A percentile compares a stretch with the other conserved stretches of the same genome.
Conservation (phyloP, 2,329 filamentous ascomycete genomes). For the Alternaria gansuensis region DNA sequence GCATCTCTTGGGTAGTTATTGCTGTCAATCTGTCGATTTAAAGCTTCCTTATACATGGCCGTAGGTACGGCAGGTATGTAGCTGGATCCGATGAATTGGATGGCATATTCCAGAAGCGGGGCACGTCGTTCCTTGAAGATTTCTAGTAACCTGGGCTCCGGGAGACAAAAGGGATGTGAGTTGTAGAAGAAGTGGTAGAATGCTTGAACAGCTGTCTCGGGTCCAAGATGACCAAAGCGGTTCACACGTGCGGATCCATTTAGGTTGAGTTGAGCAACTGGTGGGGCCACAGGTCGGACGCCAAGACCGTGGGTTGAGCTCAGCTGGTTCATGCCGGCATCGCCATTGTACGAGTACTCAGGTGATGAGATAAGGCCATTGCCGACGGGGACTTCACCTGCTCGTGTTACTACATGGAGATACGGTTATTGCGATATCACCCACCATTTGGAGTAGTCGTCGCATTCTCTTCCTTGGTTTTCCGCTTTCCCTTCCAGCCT, state of each 20-base stretch:
- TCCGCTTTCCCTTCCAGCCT: constrained; percentile 59
- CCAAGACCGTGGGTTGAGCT: constrained; percentile 35
- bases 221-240: constrained; percentile 40
- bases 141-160: constrained; percentile 53
- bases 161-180: constrained; percentile 66
- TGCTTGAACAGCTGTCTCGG: constrained; percentile 43
- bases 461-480: constrained; percentile 47
- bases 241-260: constrained; percentile 45
- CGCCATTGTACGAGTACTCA: constrained; percentile 43
- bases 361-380: constrained; percentile 44
- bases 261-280: constrained; percentile 44
- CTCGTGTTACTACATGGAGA: constrained; percentile 2
- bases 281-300: constrained; percentile 31
- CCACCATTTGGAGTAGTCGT: constrained; percentile 34
- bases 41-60: constrained; percentile 55
- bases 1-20: constrained; percentile 47
- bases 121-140: constrained; percentile 53
- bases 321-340: constrained; percentile 37
- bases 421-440: constrained; percentile 14
- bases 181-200: constrained; percentile 63
- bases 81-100: constrained; percentile 66
- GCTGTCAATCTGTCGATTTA: constrained; percentile 45
- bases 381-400: constrained; percentile 29
- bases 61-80: constrained; percentile 59
- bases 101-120: constrained; percentile 61